These are phyloP conservation scores for Naganishia randhawae DNA, from an alignment of 768 basidiomycete species.

Conservation along the genomic window DNA sequence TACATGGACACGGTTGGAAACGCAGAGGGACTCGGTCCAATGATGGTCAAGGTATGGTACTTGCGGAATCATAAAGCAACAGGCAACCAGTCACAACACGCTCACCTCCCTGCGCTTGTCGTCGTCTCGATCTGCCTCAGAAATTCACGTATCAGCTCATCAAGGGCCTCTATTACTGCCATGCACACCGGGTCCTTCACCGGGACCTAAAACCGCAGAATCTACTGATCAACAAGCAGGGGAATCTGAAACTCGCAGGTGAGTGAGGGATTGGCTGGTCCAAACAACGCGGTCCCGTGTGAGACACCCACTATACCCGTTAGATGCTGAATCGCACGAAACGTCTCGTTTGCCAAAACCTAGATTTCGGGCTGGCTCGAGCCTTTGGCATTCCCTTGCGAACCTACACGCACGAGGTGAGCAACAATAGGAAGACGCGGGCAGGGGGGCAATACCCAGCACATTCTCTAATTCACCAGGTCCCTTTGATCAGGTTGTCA, in stretches of 20 bases:
- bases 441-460: too few species aligned
- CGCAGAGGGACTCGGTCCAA: conserved; percentile 58
- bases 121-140: conserved; percentile 56
- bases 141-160: conserved; percentile 94
- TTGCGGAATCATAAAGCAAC: conserved; percentile 23
- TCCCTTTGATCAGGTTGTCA: conserved; percentile 72
- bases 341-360: too few species aligned
- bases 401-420: conserved; percentile 97
- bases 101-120: too few species aligned
- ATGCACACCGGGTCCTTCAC: conserved; percentile 92
- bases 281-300: too few species aligned
- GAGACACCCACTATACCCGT: background rate
- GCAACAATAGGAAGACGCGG: conserved; percentile 32
- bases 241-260: conserved; percentile 83
- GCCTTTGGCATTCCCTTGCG: conserved; percentile 98
- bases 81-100: too few species aligned
- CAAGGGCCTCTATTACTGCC: conserved; percentile 87
- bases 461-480: background rate
- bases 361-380: conserved; percentile 87
- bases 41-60: conserved; percentile 75
- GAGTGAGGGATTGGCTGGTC: too few species aligned
- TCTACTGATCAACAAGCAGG: conserved; percentile 78
- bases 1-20: conserved; percentile 88
- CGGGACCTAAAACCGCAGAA: conserved; percentile 97
- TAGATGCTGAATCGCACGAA: background rate